Conservation (phyloP, 208 protist species). For the Blechomonas ayalai region DNA sequence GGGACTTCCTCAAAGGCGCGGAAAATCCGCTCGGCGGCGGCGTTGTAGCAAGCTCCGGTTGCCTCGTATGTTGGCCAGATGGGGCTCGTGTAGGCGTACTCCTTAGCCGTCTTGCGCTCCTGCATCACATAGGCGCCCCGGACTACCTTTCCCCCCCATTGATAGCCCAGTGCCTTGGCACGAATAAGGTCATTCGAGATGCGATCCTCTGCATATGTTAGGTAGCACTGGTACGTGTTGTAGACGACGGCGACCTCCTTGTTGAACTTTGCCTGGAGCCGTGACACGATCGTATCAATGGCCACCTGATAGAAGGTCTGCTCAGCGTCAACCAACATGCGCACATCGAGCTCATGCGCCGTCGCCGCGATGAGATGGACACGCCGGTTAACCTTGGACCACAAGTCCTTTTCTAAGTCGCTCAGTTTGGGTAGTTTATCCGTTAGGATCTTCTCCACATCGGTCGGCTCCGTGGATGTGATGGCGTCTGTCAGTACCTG, state of each 20-base stretch:
- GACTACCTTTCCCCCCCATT: slow-evolving; percentile 94
- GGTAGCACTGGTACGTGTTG: slow-evolving; percentile 97
- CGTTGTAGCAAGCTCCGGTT: slow-evolving; percentile 90
- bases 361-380: slow-evolving; percentile 66
- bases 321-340: slow-evolving; percentile 94
- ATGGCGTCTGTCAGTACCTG: slow-evolving; percentile 72
- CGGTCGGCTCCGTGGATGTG: slow-evolving; percentile 39
- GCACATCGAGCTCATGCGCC: slow-evolving; percentile 61
- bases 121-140: slow-evolving; percentile 95
- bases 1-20: slow-evolving; percentile 39
- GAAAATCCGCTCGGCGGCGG: slow-evolving; percentile 51
- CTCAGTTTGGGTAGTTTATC: slow-evolving; percentile 62
- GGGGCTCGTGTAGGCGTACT: slow-evolving; percentile 81
- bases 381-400: slow-evolving; percentile 54
- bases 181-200: slow-evolving; percentile 85
- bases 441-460: slow-evolving; percentile 46
- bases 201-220: slow-evolving; percentile 86
- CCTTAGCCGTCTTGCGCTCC: slow-evolving; percentile 62
- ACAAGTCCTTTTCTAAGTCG: slow-evolving; percentile 65
- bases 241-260: slow-evolving; percentile 85
- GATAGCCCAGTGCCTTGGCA: slow-evolving; percentile 62
- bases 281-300: slow-evolving; percentile 89
- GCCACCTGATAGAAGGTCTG: slow-evolving; percentile 96
- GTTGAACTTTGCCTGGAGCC: slow-evolving; percentile 91
- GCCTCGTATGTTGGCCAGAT: slow-evolving; percentile 89